Conservation (phyloP, 2,329 filamentous ascomycete species). For the Didymella glomerata region DNA sequence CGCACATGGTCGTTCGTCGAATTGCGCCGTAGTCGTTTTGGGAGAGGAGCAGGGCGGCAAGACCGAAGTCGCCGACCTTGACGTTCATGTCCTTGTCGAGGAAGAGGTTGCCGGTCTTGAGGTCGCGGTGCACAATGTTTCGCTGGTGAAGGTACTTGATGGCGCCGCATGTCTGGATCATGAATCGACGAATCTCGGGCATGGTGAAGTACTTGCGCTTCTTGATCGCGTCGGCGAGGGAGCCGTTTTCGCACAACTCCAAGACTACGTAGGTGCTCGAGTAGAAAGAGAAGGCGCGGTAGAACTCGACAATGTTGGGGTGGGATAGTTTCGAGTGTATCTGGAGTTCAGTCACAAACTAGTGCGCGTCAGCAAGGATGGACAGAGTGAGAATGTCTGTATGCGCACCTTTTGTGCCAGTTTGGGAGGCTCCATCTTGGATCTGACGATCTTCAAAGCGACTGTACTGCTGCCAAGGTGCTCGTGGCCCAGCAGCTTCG, state of each 20-base stretch:
- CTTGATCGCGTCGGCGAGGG: constrained; percentile 97
- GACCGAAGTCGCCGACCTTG: constrained; percentile 96
- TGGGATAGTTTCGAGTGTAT: constrained; percentile 99
- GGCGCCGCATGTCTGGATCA: constrained; percentile 92
- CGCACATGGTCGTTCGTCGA: constrained; percentile 90
- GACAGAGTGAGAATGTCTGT: neutral
- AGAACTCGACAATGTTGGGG: constrained; percentile 93
- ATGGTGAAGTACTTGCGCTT: constrained; percentile 88
- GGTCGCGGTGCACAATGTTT: constrained; percentile 93
- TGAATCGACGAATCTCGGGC: constrained; percentile 91
- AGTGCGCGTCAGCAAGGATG: constrained; percentile 34
- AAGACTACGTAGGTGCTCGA: constrained; percentile 92
- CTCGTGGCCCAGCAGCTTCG: constrained; percentile 65
- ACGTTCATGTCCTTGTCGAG: constrained; percentile 95
- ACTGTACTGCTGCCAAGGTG: constrained; percentile 70
- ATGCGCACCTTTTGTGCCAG: constrained; percentile 80
- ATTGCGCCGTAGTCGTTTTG: constrained; percentile 84
- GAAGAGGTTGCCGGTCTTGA: constrained; percentile 99
- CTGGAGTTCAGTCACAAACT: constrained; percentile 85
- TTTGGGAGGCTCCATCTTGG: constrained; percentile 78
- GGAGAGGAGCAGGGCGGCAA: constrained; percentile 89
- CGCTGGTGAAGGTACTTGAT: constrained; percentile 98
- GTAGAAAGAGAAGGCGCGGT: constrained; percentile 90
- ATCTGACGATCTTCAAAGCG: constrained; percentile 84
- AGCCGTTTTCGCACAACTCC: constrained; percentile 93